phyloP scores from a whole-genome alignment of 352 stramenopile species.

The Globisporangium lucens region DNA sequence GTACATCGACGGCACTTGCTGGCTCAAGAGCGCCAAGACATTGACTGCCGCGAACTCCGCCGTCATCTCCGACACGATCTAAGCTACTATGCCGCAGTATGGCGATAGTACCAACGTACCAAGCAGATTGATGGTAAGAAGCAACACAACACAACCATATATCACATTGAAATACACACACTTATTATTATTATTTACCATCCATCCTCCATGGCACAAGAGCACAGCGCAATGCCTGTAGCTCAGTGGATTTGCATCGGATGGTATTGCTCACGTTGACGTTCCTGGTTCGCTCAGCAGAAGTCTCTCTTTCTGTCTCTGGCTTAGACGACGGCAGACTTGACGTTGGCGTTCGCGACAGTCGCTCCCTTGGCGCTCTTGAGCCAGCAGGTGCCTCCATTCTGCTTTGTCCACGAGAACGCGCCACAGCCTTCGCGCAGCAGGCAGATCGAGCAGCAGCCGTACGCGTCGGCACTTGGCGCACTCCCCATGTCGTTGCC shows the following conservation, averaged over 20 bases:
- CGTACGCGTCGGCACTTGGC: not conserved
- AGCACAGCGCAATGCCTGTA: not conserved
- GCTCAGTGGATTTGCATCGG: not conserved
- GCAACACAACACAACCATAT: not conserved
- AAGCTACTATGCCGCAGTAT: too few relatives aligned
- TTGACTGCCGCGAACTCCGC: not conserved
- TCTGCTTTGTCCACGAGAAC: constrained; percentile 8
- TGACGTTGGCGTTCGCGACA: constrained; percentile 19
- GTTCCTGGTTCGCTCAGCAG: not conserved
- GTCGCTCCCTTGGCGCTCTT: constrained; percentile 31
- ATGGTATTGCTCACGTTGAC: not conserved
- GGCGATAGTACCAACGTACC: too few relatives aligned
- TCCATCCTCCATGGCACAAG: not conserved
- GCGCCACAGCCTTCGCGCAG: not conserved
- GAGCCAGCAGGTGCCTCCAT: constrained; percentile 6
- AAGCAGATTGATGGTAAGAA: too few relatives aligned
- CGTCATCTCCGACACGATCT: not conserved
- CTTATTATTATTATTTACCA: too few relatives aligned
- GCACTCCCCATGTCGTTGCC: not conserved
- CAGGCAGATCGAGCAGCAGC: too few relatives aligned
- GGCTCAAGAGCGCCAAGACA: constrained; percentile 44
- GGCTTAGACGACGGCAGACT: constrained; percentile 13
- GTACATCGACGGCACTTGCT: constrained; percentile 49
- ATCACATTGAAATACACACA: not conserved
- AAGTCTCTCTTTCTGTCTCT: not conserved